These are phyloP conservation scores for Cladosporium sp. DNA, from an alignment of 2,329 filamentous ascomycete genomes.

Conservation along the genomic window DNA sequence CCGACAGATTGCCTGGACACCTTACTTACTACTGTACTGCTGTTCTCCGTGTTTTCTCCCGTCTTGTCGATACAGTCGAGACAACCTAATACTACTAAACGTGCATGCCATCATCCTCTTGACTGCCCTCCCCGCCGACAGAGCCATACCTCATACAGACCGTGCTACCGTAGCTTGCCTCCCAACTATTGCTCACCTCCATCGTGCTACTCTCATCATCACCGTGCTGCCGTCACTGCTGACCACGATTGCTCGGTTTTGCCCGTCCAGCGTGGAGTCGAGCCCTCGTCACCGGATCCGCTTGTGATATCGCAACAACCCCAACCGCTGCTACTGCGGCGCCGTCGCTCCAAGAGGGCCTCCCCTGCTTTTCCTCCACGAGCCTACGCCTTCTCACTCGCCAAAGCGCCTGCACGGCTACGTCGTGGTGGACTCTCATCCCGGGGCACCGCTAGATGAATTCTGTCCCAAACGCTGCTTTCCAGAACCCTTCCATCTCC, in stretches of 20 bases:
- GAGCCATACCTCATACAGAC: not conserved
- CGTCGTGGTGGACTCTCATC: constrained; percentile 4
- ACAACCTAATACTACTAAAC: not conserved
- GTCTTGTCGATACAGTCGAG: not conserved
- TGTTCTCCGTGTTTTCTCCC: not conserved
- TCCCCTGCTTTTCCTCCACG: not conserved
- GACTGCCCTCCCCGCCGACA: not conserved
- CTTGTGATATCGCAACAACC: constrained; percentile 13
- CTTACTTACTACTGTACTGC: not conserved
- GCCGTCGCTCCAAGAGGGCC: not conserved
- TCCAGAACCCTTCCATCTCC: constrained; percentile 11
- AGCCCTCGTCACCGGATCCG: constrained; percentile 15
- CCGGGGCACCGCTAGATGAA: constrained; percentile 4
- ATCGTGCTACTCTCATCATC: constrained; percentile 9
- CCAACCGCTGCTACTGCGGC: constrained; percentile 17
- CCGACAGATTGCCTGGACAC: not conserved
- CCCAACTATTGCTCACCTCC: constrained; percentile 2
- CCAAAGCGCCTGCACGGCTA: constrained; percentile 11
- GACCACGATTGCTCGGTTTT: constrained; percentile 14
- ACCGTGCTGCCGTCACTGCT: constrained; percentile 12
- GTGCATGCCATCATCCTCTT: constrained; percentile 10
- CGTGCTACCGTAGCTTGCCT: not conserved
- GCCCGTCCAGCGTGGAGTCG: constrained; percentile 11
- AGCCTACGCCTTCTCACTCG: not conserved
- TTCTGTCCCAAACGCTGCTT: not conserved